Percentiles rank a stretch among this genome's conserved stretches.
These are phyloP conservation scores for Colletotrichum lindemuthianum DNA, from an alignment of 2,329 filamentous ascomycete genomes.

Conservation along the genomic window DNA sequence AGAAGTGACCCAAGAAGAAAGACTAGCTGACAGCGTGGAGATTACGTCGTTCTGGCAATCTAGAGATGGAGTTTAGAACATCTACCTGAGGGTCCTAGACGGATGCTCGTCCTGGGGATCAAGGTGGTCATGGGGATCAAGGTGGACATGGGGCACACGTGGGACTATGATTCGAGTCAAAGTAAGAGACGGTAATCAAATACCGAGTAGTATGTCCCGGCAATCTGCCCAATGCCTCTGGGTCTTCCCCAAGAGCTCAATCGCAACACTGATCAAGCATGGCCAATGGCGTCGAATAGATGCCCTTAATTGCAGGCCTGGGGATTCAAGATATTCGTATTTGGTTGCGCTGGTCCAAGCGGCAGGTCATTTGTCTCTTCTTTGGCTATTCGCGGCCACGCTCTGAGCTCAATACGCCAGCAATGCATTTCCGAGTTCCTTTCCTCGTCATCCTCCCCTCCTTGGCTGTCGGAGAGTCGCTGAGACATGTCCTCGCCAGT, in stretches of 20 bases:
- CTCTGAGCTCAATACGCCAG: rapidly evolving
- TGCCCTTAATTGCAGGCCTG: not conserved
- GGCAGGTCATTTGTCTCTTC: no score
- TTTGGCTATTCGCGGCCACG: no score
- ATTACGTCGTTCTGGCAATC: not conserved
- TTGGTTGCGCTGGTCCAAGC: no score
- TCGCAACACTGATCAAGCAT: not conserved
- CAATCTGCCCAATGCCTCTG: not conserved
- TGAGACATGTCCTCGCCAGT: not conserved
- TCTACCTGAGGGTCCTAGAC: not conserved
- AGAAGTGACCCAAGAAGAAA: slow-evolving; percentile 3
- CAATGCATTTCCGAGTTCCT: not conserved
- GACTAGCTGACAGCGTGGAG: not conserved
- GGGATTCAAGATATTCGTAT: not conserved
- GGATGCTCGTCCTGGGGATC: not conserved
- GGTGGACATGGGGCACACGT: not conserved
- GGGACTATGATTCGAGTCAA: not conserved
- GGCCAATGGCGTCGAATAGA: not conserved
- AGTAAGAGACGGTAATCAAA: not conserved
- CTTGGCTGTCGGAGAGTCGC: not conserved
- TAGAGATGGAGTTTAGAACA: not conserved
- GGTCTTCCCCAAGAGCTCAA: not conserved
- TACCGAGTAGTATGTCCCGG: slow-evolving; percentile 1
- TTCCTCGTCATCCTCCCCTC: not conserved
- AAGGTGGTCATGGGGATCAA: not conserved